Conservation (phyloP, 2,329 filamentous ascomycete genomes). For the Chrysoporthe cubensis region DNA sequence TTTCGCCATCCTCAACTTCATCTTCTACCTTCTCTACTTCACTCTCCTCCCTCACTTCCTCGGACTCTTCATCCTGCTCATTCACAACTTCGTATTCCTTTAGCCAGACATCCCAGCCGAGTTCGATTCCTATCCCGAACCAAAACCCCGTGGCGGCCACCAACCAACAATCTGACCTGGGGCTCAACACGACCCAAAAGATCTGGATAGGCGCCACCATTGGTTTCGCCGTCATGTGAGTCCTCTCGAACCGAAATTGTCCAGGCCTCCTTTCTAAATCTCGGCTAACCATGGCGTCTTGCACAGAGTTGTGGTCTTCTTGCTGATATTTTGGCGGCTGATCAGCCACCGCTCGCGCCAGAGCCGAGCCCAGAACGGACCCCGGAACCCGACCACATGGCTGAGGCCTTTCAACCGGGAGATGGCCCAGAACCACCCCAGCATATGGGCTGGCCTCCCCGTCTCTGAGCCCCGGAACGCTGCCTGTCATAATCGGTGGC, state of each 20-base stretch:
- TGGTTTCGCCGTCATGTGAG: conserved; percentile 2
- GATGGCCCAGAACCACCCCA: background rate
- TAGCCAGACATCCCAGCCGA: background rate
- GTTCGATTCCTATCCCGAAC: background rate
- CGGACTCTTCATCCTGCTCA: background rate
- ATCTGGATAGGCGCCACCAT: background rate
- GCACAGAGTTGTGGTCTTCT: background rate
- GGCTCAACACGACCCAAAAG: background rate
- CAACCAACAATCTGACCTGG: background rate
- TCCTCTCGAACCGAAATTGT: background rate
- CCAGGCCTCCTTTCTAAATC: background rate
- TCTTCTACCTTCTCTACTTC: background rate
- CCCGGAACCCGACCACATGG: background rate
- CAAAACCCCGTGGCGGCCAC: background rate
- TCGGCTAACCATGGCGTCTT: background rate
- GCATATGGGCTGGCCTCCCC: background rate
- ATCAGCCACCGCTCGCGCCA: background rate
- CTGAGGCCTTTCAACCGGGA: background rate
- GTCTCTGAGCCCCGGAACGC: background rate
- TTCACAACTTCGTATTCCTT: background rate
- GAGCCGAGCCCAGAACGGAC: background rate
- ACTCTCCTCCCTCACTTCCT: background rate
- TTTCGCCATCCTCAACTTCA: background rate
- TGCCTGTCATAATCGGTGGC: background rate
- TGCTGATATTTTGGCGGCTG: background rate